Conservation (phyloP, 169 alveolate genomes). For the Theileria equi region DNA sequence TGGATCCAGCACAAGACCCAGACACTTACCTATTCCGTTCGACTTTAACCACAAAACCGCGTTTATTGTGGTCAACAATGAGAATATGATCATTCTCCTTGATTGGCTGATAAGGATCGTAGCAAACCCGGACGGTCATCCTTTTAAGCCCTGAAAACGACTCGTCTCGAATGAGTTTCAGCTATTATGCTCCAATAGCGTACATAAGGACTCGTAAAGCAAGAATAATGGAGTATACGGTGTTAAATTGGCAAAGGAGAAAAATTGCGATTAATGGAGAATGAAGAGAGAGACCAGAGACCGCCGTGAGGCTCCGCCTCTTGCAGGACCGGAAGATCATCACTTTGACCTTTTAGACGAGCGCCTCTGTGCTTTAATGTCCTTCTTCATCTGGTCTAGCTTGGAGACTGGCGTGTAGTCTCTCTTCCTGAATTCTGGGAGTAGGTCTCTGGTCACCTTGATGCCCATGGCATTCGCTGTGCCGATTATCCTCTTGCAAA, state of each 20-base stretch:
- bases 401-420: slow-evolving; percentile 75
- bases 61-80: slow-evolving; percentile 44
- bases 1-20: background rate
- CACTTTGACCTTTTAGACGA: slow-evolving; percentile 26
- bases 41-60: slow-evolving; percentile 40
- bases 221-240: background rate
- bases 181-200: background rate
- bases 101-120: slow-evolving; percentile 34
- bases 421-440: slow-evolving; percentile 77
- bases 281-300: background rate
- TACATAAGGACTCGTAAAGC: background rate
- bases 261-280: background rate
- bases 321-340: background rate
- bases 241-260: background rate
- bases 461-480: slow-evolving; percentile 78
- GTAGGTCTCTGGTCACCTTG: slow-evolving; percentile 69
- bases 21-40: slow-evolving; percentile 41
- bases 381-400: slow-evolving; percentile 76
- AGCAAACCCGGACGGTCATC: background rate
- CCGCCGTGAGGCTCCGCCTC: background rate
- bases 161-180: background rate
- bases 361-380: slow-evolving; percentile 63
- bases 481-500: slow-evolving; percentile 65
- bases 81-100: slow-evolving; percentile 48
- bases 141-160: background rate